Evolutionary conservation across 2,329 filamentous ascomycete species (phyloP), one percentile per base, ranked within the genome.

Genomic region (Arachnopeziza araneosa): DNA sequence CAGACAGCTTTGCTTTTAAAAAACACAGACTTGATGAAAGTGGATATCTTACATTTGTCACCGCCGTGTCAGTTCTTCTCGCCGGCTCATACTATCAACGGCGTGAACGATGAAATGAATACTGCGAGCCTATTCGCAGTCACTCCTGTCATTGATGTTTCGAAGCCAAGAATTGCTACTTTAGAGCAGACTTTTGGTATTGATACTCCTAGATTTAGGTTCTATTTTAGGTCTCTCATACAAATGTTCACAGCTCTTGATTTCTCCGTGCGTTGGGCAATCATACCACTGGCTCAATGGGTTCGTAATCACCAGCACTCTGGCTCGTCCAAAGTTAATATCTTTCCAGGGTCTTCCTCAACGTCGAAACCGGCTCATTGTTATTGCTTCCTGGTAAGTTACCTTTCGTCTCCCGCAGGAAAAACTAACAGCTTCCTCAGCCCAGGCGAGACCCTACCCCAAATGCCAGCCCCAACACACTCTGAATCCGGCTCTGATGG

Each of bases 21-120:
- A 24, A 7, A 52, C 12, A 49, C 55, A n/a, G 48, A 55, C 17
- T 69, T 72, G 1, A 64, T 79, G 9, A 76, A 76, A 3, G 82
- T 87, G 0, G 90, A 95, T 65, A 76, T 93, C 1, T 74, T 90
- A 0, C 91, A 96, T 64, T 73, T 92, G 0, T 91, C 88, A 0
- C 90, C 89, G 0, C 90, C 91, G 0, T 96, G 91, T 59, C 89
- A 93, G 66, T 84, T 81, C 1, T 93, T 87, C 71, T 93, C 89
- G 0, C 83, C 85, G 0, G 88, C 86, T 0, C 87, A 96, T 61
- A 93, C 89, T 0, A 71, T 79, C 0, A 65, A 73, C 0, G 81
- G 82, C 0, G 76, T 76, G 7, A 79, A 85, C 23, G 87, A 92
- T 52, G 87, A 89, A 1, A 78, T 75, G 0, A 95, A 96, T 65